phyloP scores from a whole-genome alignment of 345 rosid species.

The Conringia planisiliqua region DNA sequence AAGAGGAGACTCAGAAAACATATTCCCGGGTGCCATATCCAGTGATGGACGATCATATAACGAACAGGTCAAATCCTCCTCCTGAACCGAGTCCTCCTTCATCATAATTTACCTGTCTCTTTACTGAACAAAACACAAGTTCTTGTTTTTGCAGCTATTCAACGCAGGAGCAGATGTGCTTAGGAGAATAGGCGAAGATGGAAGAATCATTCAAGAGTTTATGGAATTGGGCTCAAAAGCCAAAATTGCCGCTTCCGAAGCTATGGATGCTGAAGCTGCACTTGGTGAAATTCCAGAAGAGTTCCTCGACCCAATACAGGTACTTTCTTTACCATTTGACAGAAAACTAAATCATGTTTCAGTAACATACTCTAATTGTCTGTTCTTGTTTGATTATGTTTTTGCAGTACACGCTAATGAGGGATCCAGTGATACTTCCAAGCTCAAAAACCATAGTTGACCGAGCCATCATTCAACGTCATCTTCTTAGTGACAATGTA shows the following conservation, averaged over 20 bases:
- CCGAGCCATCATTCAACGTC: slow-evolving; percentile 92
- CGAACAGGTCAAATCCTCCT: slow-evolving; percentile 60
- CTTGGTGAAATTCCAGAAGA: slow-evolving; percentile 98
- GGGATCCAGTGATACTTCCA: slow-evolving; percentile 98
- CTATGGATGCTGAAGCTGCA: slow-evolving; percentile 90
- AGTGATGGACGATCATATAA: slow-evolving; percentile 96
- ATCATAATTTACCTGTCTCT: neutral
- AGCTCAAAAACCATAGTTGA: slow-evolving; percentile 84
- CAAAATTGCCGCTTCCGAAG: slow-evolving; percentile 90
- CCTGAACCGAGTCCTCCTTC: neutral
- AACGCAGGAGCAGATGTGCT: slow-evolving; percentile 85
- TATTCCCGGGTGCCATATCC: slow-evolving; percentile 90
- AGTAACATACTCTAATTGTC: neutral
- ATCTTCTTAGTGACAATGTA: slow-evolving; percentile 92
- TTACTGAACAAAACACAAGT: slow-evolving; percentile 13
- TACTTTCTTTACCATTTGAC: neutral
- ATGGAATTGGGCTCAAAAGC: slow-evolving; percentile 75
- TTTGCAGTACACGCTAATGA: slow-evolving; percentile 85
- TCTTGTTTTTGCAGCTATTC: slow-evolving; percentile 58
- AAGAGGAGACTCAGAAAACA: slow-evolving; percentile 71
- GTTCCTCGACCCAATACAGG: slow-evolving; percentile 74
- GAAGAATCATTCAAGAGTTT: slow-evolving; percentile 65
- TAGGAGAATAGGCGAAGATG: slow-evolving; percentile 74
- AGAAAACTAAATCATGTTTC: neutral
- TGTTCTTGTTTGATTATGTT: neutral